Conservation (phyloP, 2,329 filamentous ascomycete species). For the Setomelanomma holmii region DNA sequence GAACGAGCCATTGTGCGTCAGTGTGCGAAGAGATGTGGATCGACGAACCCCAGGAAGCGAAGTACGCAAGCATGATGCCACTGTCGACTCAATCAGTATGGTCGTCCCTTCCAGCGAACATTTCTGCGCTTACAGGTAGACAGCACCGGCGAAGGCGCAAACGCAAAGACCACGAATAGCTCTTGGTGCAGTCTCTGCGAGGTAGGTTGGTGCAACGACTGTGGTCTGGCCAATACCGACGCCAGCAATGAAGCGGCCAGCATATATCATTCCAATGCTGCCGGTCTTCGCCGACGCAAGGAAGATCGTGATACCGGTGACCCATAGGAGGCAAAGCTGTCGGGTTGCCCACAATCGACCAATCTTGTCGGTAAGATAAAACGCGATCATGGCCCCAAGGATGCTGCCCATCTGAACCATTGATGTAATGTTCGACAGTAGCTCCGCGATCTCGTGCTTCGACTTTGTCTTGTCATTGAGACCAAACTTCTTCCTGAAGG, state of each 20-base stretch:
- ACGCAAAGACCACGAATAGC: conserved; percentile 76
- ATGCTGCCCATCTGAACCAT: conserved; percentile 85
- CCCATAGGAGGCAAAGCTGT: conserved; percentile 52
- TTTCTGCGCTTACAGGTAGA: conserved; percentile 63
- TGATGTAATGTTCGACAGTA: conserved; percentile 71
- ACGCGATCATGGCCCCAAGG: conserved; percentile 70
- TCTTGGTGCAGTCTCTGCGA: conserved; percentile 74
- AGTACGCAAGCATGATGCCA: conserved; percentile 81
- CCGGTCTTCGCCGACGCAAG: conserved; percentile 46
- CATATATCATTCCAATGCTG: conserved; percentile 62
- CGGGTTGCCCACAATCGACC: conserved; percentile 54
- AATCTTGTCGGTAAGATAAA: conserved; percentile 56
- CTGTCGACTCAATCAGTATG: neutral
- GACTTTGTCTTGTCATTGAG: conserved; percentile 40
- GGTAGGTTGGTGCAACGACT: conserved; percentile 73
- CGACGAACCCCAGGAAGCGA: conserved; percentile 66
- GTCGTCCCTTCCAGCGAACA: neutral
- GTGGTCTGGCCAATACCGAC: conserved; percentile 71
- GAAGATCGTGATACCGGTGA: conserved; percentile 51
- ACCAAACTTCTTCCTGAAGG: conserved; percentile 48
- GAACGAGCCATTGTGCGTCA: conserved; percentile 64
- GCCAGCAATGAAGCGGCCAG: conserved; percentile 71
- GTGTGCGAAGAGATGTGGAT: conserved; percentile 58
- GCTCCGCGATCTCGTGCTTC: conserved; percentile 41
- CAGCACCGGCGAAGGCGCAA: conserved; percentile 72